These are phyloP conservation scores for Hippophae tibetana DNA, from an alignment of 306 rosid genomes.

Conservation along the genomic window DNA sequence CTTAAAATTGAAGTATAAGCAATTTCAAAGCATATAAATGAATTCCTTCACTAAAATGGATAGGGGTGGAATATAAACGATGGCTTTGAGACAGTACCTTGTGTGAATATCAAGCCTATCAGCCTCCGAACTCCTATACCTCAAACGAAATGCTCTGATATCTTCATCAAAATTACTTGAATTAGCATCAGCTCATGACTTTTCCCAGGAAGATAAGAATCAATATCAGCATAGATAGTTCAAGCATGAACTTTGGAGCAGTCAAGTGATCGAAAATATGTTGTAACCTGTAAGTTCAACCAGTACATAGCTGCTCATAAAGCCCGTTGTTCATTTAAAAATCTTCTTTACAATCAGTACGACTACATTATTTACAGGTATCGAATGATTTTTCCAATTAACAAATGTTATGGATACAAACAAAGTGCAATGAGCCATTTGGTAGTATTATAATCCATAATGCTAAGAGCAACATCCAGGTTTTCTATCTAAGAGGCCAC, in stretches of 20 bases:
- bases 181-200: slow-evolving; percentile 21
- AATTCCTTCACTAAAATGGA: no score
- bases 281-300: slow-evolving; percentile 68
- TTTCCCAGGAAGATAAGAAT: slow-evolving; percentile 34
- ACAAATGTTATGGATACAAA: slow-evolving; percentile 10
- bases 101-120: slow-evolving; percentile 4
- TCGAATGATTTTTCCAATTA: slow-evolving; percentile 8
- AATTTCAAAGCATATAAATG: no score
- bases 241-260: slow-evolving; percentile 29
- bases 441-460: neutral
- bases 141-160: slow-evolving; percentile 1
- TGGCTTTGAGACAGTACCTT: neutral
- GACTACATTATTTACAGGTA: slow-evolving; percentile 9
- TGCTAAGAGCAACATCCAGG: neutral
- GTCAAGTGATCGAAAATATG: slow-evolving; percentile 19
- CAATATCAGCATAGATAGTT: slow-evolving; percentile 31
- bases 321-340: slow-evolving; percentile 91
- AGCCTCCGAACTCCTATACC: neutral
- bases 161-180: slow-evolving; percentile 12
- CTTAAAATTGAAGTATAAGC: no score
- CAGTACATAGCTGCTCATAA: slow-evolving; percentile 97
- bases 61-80: no score
- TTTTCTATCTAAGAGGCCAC: neutral
- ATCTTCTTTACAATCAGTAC: slow-evolving; percentile 65
- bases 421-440: slow-evolving; percentile 4